Evolutionary conservation across 225 moss, liverwort and hornwort species (phyloP), one percentile per base, ranked within the genome.

Genomic region (Lunularia cruciata): DNA sequence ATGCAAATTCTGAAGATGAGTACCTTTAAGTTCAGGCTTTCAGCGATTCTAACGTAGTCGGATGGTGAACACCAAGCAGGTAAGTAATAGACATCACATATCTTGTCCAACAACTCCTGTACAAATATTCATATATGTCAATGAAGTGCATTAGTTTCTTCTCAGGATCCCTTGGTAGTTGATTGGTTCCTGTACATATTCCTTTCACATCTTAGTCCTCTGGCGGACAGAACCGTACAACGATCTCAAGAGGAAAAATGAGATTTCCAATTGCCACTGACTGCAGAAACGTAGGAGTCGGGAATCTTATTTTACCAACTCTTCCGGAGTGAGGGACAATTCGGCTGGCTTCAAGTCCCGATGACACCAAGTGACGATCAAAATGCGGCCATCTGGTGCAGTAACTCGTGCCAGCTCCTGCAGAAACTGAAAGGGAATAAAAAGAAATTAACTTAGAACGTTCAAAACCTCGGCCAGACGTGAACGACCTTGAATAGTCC

Each of bases 1-100:
- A n/a, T n/a, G n/a, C n/a, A n/a, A n/a, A n/a, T n/a, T n/a, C n/a
- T n/a, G 31, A 32, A 32, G 38, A 27, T 5, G 34, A 15, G 40
- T 65, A 87, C 95, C 87, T 85, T 70, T 67, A 98, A 81, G 43
- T 79, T 83, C 23, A 89, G 68, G 57, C 79, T 79, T 60, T 88
- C 69, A 25, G 91, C 93, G 57, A 98, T 46, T 67, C n/a, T 68
- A 20, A 93, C 83, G 14, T 98, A 98, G 0, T 90, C 93, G 34
- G 93, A 79, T 40, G 93, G 75, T 47, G 93, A 93, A 76, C 96
- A 98, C 96, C 96, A 98, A 15, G 91, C 91, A 28, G 96, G 96
- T 71, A 98, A 82, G 72, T 91, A 98, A 73, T 79, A 98, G 0
- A 58, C 78, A 57, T 98, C 85, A 72, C 96, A 98, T 51, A 98